A percentile compares a stretch with the other conserved stretches of the same genome.
Conservation (phyloP, 2,329 filamentous ascomycete genomes). For the Biscogniauxia marginata region DNA sequence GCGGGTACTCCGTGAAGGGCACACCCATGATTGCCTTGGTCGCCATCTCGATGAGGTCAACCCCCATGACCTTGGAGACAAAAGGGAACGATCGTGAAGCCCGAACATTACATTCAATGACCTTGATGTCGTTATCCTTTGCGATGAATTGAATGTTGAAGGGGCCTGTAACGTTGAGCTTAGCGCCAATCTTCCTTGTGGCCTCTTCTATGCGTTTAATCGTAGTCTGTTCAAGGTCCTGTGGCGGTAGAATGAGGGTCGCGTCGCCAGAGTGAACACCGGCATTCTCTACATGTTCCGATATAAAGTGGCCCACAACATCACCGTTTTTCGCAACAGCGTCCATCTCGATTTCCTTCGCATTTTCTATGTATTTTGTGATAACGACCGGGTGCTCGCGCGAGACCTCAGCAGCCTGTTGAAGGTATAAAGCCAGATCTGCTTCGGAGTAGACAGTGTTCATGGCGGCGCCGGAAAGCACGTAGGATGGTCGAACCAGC, state of each 20-base stretch:
- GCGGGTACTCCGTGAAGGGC: constrained; percentile 79
- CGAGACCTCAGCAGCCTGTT: constrained; percentile 90
- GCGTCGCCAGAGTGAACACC: constrained; percentile 98
- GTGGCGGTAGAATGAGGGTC: constrained; percentile 89
- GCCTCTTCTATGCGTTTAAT: constrained; percentile 91
- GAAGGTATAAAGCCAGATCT: constrained; percentile 83
- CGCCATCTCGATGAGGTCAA: constrained; percentile 97
- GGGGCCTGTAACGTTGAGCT: constrained; percentile 92
- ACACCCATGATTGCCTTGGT: constrained; percentile 93
- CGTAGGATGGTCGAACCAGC: constrained; percentile 92
- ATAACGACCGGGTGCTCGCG: constrained; percentile 96
- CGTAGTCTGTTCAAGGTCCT: constrained; percentile 87
- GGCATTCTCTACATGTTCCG: constrained; percentile 97
- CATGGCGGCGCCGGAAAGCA: constrained; percentile 96
- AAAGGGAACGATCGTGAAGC: constrained; percentile 97
- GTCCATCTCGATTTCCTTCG: constrained; percentile 99
- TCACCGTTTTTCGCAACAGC: constrained; percentile 88
- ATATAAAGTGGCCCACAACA: constrained; percentile 94
- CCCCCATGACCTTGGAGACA: constrained; percentile 97
- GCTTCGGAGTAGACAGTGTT: constrained; percentile 98
- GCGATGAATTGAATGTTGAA: constrained; percentile 99
- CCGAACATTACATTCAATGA: constrained; percentile 98
- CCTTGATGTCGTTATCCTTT: constrained; percentile 99
- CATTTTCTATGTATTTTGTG: constrained; percentile 98
- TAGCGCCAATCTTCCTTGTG: constrained; percentile 89